Evolutionary conservation across 2,329 filamentous ascomycete species (phyloP).

Genomic region (Fusarium drepaniforme): DNA sequence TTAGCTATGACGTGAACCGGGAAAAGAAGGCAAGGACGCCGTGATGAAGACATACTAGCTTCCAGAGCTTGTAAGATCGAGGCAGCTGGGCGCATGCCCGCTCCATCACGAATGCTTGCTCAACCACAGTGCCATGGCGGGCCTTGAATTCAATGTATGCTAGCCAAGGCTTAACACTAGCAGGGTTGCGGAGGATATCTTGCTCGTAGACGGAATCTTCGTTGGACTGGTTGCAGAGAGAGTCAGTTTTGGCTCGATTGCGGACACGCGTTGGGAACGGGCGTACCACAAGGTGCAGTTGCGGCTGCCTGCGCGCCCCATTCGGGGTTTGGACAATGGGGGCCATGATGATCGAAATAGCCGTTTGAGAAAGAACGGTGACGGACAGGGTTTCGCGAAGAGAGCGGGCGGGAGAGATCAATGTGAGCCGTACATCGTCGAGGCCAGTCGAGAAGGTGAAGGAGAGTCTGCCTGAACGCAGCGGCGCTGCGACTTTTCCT

Average conservation of each 20-base stretch:
- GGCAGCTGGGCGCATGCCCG: conserved; percentile 91
- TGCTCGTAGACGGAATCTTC: conserved; percentile 97
- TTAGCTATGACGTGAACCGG: conserved; percentile 8
- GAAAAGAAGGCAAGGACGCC: not conserved
- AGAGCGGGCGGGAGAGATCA: conserved; percentile 30
- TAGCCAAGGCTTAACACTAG: conserved; percentile 93
- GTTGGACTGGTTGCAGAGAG: conserved; percentile 68
- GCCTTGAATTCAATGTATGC: conserved; percentile 93
- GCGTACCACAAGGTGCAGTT: conserved; percentile 64
- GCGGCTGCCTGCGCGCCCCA: conserved; percentile 57
- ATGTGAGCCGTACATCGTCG: conserved; percentile 40
- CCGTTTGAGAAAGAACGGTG: not conserved
- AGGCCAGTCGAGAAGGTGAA: conserved; percentile 16
- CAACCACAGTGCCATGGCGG: conserved; percentile 84
- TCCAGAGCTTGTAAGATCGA: conserved; percentile 98
- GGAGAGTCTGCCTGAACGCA: conserved; percentile 1
- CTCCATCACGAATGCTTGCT: conserved; percentile 91
- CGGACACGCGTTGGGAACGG: not conserved
- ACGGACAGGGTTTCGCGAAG: conserved; percentile 5
- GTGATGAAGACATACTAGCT: conserved; percentile 70
- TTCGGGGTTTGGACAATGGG: conserved; percentile 40
- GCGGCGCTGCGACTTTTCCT: not conserved
- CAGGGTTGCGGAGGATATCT: conserved; percentile 87
- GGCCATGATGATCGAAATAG: conserved; percentile 31
- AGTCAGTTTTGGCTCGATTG: conserved; percentile 41